Evolutionary conservation across 495 filamentous ascomycete species (phyloP).

Genomic region (Lasiosphaeris hirsuta): DNA sequence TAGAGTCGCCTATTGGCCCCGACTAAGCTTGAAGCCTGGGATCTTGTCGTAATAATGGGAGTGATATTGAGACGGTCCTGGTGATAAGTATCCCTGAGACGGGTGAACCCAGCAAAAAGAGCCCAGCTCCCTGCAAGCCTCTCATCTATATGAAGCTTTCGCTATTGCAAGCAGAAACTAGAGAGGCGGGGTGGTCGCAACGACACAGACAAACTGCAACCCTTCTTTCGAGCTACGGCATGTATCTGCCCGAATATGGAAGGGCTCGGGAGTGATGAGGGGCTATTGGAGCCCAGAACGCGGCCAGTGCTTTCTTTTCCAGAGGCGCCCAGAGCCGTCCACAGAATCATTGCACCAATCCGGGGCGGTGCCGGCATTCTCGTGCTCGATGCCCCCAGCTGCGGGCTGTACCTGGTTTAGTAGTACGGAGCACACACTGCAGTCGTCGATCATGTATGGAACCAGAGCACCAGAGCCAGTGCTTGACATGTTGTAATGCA

Average conservation of each 20-base stretch:
- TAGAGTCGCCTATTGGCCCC: neutral
- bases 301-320: neutral
- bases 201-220: neutral
- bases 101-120: neutral
- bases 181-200: neutral
- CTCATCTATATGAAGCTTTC: constrained; percentile 2
- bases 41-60: constrained; percentile 10
- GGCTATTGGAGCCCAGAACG: neutral
- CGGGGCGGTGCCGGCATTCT: constrained; percentile 3
- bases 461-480: neutral
- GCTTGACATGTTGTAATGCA: constrained; percentile 8
- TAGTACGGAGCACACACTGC: too few relatives aligned
- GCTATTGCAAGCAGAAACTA: constrained; percentile 1
- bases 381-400: neutral
- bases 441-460: constrained; percentile 8
- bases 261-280: neutral
- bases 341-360: constrained; percentile 16
- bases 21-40: neutral
- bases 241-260: too few relatives aligned
- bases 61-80: constrained; percentile 8
- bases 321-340: neutral
- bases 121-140: neutral
- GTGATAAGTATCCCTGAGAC: constrained; percentile 1
- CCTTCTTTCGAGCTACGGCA: neutral
- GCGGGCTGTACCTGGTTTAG: neutral